These are phyloP conservation scores for Microthlaspi erraticum DNA, from an alignment of 345 rosid genomes.

Conservation along the genomic window DNA sequence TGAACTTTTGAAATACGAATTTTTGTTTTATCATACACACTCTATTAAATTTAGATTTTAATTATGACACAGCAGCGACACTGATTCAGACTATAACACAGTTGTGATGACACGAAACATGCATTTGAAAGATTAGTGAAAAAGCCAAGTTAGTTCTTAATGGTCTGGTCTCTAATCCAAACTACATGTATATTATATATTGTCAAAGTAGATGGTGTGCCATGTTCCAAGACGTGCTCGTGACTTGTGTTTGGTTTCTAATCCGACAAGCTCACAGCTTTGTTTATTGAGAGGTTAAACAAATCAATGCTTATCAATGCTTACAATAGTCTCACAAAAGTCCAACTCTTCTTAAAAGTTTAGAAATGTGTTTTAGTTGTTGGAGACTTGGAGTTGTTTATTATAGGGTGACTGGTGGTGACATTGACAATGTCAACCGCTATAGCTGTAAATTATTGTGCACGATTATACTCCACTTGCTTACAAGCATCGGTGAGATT, in stretches of 20 bases:
- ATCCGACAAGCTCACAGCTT: slow-evolving; percentile 5
- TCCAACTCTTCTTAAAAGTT: slow-evolving; percentile 16
- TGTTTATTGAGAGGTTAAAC: not conserved
- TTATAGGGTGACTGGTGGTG: too few relatives aligned
- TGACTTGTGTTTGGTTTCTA: not conserved
- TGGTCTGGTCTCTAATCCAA: too few relatives aligned
- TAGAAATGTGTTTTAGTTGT: slow-evolving; percentile 2
- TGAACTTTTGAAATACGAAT: too few relatives aligned
- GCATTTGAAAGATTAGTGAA: too few relatives aligned
- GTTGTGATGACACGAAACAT: too few relatives aligned
- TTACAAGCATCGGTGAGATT: slow-evolving; percentile 7
- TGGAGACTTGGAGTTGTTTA: not conserved
- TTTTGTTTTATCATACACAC: too few relatives aligned
- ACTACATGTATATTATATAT: not conserved
- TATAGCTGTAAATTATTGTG: slow-evolving; percentile 8
- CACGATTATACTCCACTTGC: slow-evolving; percentile 18
- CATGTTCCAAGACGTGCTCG: slow-evolving; percentile 34
- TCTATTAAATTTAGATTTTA: too few relatives aligned
- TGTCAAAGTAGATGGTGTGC: slow-evolving; percentile 9
- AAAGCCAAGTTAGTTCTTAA: not conserved
- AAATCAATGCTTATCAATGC: slow-evolving; percentile 18
- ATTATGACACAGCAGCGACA: too few relatives aligned
- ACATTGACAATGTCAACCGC: slow-evolving; percentile 18
- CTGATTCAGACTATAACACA: too few relatives aligned
- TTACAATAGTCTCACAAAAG: not conserved